Evolutionary conservation across 768 basidiomycete genomes (phyloP), one percentile per base, ranked within the genome.

Genomic region (Russula griseocarnosa): DNA sequence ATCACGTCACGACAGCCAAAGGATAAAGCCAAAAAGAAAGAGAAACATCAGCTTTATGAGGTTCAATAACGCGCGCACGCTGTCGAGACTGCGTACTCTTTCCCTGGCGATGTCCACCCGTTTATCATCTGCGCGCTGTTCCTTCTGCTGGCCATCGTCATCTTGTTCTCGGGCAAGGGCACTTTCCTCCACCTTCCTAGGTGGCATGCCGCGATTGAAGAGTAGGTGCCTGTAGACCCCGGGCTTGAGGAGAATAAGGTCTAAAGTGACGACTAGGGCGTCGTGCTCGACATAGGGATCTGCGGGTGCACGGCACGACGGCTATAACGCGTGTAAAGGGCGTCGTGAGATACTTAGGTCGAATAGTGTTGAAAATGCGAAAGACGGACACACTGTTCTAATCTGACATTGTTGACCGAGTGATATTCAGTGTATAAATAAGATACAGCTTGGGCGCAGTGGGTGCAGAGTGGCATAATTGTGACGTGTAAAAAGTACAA

Each of bases 281-380:
- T 93, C 90, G 66, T 93, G 87, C 71, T 94, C 92, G 64, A 93
- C 89, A 69, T 93, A 94, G 61, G 90, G 90, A 74, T 94, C 92
- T 0, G 86, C 90, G 70, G 93, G 92, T 30, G 76, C 74, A 42
- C 79, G 80, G 70, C 89, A 90, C 59, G 76, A 76, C 28, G 77
- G 74, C 88, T 89, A 66, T n/a, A 32, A 34, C 0, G 44, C 5
- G 44, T 20, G 28, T 7, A 11, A 28, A 18, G 11, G 28, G 59
- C 9, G 46, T 53, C 18, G 54, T 69, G 56, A 69, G 30, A 44
- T 26, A 50, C 46, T 56, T 52, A 50, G 47, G 36, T 28, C 28
- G 22, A 52, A 30, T 18, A 6, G 52, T 49, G 67, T 18, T 44
- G 8, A 18, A 46, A 36, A 38, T 55, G 53, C 5, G 49, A 54